phyloP scores from a whole-genome alignment of 169 alveolate species.

The Perkinsus marinus region DNA sequence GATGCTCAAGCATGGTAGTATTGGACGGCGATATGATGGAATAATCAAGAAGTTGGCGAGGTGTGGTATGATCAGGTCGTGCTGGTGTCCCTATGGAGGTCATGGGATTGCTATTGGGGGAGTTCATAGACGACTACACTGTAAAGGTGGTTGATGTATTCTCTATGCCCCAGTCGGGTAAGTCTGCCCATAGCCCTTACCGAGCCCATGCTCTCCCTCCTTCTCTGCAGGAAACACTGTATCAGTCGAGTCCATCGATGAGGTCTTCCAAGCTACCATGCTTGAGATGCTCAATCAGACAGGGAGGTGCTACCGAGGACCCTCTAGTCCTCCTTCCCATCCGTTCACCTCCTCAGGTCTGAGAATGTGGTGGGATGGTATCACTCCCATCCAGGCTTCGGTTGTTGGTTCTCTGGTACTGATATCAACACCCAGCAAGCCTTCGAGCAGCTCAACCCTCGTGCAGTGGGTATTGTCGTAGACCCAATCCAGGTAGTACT shows the following conservation, averaged over 20 bases:
- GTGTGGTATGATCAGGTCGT: slow-evolving; percentile 37
- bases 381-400: slow-evolving; percentile 98
- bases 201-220: not conserved
- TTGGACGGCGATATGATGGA: slow-evolving; percentile 4
- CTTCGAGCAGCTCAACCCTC: slow-evolving; percentile 90
- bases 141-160: slow-evolving; percentile 97
- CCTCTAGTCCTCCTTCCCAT: not conserved
- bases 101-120: slow-evolving; percentile 99
- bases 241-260: slow-evolving; percentile 98
- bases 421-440: slow-evolving; percentile 96
- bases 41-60: not conserved
- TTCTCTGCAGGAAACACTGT: slow-evolving; percentile 66
- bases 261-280: slow-evolving; percentile 96
- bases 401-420: slow-evolving; percentile 95
- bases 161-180: slow-evolving; percentile 99
- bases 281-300: slow-evolving; percentile 93
- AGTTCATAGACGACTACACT: slow-evolving; percentile 96
- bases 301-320: slow-evolving; percentile 83
- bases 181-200: slow-evolving; percentile 10
- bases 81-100: slow-evolving; percentile 99
- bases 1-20: slow-evolving; percentile 97
- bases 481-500: slow-evolving; percentile 86
- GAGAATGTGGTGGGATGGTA: slow-evolving; percentile 93
- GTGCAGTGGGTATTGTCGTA: slow-evolving; percentile 98
- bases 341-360: not conserved